phyloP scores from a whole-genome alignment of 495 filamentous ascomycete genomes.

The Neurospora sp. region DNA sequence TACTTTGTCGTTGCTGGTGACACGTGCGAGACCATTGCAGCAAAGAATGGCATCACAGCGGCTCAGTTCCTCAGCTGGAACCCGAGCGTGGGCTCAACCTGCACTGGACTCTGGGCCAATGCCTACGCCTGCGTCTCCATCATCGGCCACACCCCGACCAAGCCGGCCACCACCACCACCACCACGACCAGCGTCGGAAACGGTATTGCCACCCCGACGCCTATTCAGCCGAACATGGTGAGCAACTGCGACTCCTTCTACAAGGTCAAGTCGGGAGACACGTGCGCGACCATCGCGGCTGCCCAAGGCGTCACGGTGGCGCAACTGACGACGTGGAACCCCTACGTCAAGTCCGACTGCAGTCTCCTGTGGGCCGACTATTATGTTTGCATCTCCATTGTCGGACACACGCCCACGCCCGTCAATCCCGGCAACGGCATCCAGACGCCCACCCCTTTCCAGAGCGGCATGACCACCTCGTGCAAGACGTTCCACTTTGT shows the following conservation, averaged over 20 bases:
- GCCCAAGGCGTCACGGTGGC: slow-evolving; percentile 18
- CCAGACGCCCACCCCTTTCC: slow-evolving; percentile 17
- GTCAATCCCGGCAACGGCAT: slow-evolving; percentile 5
- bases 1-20: slow-evolving; percentile 31
- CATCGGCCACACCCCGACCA: slow-evolving; percentile 11
- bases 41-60: slow-evolving; percentile 18
- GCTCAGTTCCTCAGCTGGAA: slow-evolving; percentile 25
- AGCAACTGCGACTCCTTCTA: slow-evolving; percentile 35
- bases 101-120: slow-evolving; percentile 30
- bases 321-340: slow-evolving; percentile 26
- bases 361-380: slow-evolving; percentile 29
- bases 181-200: slow-evolving; percentile 11
- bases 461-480: slow-evolving; percentile 15
- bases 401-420: slow-evolving; percentile 11
- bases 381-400: slow-evolving; percentile 17
- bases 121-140: slow-evolving; percentile 20
- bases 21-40: slow-evolving; percentile 30
- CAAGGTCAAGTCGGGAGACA: slow-evolving; percentile 29
- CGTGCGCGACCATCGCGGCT: slow-evolving; percentile 29
- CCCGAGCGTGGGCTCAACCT: slow-evolving; percentile 25
- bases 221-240: slow-evolving; percentile 26
- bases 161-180: not conserved
- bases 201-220: slow-evolving; percentile 21
- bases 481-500: slow-evolving; percentile 37
- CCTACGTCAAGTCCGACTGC: slow-evolving; percentile 26